A percentile compares a stretch with the other conserved stretches of the same genome.
Conservation (phyloP, 768 basidiomycete genomes). For the Mycena crocata region DNA sequence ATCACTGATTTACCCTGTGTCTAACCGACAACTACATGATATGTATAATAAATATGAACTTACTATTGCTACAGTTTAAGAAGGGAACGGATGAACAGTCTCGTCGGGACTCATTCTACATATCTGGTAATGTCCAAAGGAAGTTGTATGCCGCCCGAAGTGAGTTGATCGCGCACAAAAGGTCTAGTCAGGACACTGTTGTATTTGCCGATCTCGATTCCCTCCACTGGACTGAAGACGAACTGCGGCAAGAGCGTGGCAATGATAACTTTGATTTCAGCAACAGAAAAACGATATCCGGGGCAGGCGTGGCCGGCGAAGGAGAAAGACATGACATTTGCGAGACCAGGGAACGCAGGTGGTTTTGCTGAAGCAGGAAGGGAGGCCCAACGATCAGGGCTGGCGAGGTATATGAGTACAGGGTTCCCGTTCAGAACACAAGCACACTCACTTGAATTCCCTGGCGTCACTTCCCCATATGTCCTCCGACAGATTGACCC, state of each 20-base stretch:
- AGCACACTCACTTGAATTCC: slow-evolving; percentile 61
- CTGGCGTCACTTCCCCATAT: slow-evolving; percentile 67
- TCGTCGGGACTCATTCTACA: slow-evolving; percentile 10
- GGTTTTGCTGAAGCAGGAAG: slow-evolving; percentile 50
- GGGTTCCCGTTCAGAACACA: not conserved
- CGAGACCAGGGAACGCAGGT: slow-evolving; percentile 58
- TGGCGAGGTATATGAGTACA: slow-evolving; percentile 35
- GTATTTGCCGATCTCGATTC: slow-evolving; percentile 55
- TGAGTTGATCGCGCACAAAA: slow-evolving; percentile 55
- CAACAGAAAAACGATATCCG: slow-evolving; percentile 59
- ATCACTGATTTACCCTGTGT: slow-evolving; percentile 15
- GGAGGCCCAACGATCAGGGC: slow-evolving; percentile 66
- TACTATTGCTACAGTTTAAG: slow-evolving; percentile 29
- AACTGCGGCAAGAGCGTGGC: slow-evolving; percentile 58
- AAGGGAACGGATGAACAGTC: not conserved
- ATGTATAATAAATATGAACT: slow-evolving; percentile 25
- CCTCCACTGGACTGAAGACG: slow-evolving; percentile 56
- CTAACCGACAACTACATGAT: slow-evolving; percentile 8
- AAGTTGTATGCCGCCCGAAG: slow-evolving; percentile 50
- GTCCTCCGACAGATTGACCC: slow-evolving; percentile 60
- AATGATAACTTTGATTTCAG: slow-evolving; percentile 65
- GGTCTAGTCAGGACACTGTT: slow-evolving; percentile 64
- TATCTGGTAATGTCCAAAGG: slow-evolving; percentile 49
- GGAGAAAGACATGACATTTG: slow-evolving; percentile 65
- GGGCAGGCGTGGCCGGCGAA: slow-evolving; percentile 65